Percentiles rank a stretch among this genome's conserved stretches.
Conservation (phyloP, 2,329 filamentous ascomycete genomes). For the Aspergillus costaricaensis region DNA sequence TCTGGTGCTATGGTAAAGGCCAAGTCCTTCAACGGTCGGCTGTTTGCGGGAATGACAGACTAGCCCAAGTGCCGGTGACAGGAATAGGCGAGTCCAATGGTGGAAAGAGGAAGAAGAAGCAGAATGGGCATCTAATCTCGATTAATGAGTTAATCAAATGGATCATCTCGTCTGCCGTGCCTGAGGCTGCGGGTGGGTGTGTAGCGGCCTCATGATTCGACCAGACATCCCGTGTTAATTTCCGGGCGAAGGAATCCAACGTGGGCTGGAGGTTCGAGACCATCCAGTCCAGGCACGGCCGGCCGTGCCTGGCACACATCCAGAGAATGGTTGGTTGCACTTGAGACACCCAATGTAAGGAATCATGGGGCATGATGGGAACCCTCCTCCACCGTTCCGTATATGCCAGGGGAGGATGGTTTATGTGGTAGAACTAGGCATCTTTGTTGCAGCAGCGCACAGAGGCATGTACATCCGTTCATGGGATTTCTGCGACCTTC, state of each 20-base stretch:
- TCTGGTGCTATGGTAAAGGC: background rate
- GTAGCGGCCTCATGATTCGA: background rate
- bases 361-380: slow-evolving; percentile 3
- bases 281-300: slow-evolving; percentile 1
- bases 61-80: background rate
- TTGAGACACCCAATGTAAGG: background rate
- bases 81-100: background rate
- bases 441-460: background rate
- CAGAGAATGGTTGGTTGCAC: background rate
- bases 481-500: too few species aligned
- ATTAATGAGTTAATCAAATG: slow-evolving; percentile 7
- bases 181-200: background rate
- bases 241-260: slow-evolving; percentile 9
- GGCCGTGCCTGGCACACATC: slow-evolving; percentile 2
- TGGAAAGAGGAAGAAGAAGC: background rate
- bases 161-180: background rate
- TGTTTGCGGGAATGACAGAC: background rate
- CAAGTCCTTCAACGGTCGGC: background rate
- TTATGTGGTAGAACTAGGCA: background rate
- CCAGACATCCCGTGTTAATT: slow-evolving; percentile 8
- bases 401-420: background rate
- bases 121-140: slow-evolving; percentile 1
- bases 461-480: background rate
- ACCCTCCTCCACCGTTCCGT: background rate
- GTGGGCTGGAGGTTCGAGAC: slow-evolving; percentile 10